Evolutionary conservation across 768 basidiomycete species (phyloP).

Genomic region (Suillus weaverae): DNA sequence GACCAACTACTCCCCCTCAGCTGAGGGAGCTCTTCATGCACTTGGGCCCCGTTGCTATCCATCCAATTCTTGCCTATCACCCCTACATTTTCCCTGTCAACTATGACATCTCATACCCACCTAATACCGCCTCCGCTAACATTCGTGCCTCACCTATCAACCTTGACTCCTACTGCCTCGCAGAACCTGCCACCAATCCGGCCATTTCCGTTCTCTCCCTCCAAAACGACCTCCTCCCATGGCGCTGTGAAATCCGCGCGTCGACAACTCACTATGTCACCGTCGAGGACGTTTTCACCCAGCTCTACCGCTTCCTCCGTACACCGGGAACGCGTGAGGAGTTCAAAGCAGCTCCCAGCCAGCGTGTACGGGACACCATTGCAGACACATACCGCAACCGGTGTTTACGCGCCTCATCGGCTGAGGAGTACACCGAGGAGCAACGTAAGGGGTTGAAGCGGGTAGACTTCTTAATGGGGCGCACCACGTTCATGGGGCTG

Average conservation of each 20-base stretch:
- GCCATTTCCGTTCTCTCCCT: conserved; percentile 30
- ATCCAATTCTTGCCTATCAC: conserved; percentile 31
- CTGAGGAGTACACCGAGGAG: conserved; percentile 37
- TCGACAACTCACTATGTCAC: conserved; percentile 30
- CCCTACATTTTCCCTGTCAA: conserved; percentile 22
- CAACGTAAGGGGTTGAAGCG: conserved; percentile 49
- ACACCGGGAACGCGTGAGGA: conserved; percentile 40
- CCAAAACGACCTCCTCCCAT: conserved; percentile 32
- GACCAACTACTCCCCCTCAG: conserved; percentile 32
- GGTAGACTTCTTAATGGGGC: conserved; percentile 52
- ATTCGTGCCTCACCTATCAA: conserved; percentile 25
- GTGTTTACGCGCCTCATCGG: conserved; percentile 34
- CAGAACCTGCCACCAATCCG: conserved; percentile 34
- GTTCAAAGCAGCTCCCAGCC: conserved; percentile 36
- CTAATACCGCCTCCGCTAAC: conserved; percentile 24
- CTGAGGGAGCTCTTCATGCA: conserved; percentile 16
- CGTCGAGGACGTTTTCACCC: conserved; percentile 51
- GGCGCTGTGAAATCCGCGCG: conserved; percentile 33
- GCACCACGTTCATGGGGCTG: conserved; percentile 48
- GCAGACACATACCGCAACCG: conserved; percentile 43
- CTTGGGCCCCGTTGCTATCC: conserved; percentile 31
- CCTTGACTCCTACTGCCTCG: conserved; percentile 24
- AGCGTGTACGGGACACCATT: conserved; percentile 36
- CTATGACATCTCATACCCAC: conserved; percentile 22
- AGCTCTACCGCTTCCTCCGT: conserved; percentile 46